Conservation (phyloP, 306 rosid genomes). For the Sophora flavescens region DNA sequence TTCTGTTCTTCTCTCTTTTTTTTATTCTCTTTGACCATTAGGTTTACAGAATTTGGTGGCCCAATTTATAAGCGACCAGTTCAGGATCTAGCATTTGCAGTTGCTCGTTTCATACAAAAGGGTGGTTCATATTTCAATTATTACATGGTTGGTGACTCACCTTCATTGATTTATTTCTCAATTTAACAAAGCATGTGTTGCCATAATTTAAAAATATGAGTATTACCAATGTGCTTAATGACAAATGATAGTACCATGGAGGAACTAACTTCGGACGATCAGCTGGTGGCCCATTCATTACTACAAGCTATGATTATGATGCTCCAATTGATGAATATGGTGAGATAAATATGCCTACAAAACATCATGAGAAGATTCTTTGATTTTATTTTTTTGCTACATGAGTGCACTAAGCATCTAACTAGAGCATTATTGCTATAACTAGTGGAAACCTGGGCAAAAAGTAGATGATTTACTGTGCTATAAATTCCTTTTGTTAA, state of each 20-base stretch:
- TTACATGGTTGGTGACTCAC: conserved; percentile 82
- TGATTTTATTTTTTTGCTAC: conserved; percentile 19
- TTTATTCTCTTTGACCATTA: conserved; percentile 35
- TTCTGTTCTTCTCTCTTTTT: conserved; percentile 16
- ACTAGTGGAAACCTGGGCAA: no score
- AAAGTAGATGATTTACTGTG: neutral
- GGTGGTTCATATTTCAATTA: conserved; percentile 90
- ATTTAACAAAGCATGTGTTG: conserved; percentile 15
- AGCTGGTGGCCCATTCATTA: conserved; percentile 96
- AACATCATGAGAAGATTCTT: conserved; percentile 2
- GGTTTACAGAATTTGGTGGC: conserved; percentile 96
- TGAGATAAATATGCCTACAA: conserved; percentile 51
- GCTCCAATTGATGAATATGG: conserved; percentile 98
- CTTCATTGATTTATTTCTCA: conserved; percentile 42
- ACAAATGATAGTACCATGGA: conserved; percentile 84
- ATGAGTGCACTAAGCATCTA: conserved; percentile 6
- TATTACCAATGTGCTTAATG: conserved; percentile 35
- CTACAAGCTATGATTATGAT: conserved; percentile 95
- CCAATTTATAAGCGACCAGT: conserved; percentile 81
- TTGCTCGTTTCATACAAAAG: conserved; percentile 88
- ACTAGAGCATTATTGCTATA: neutral
- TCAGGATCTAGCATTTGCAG: conserved; percentile 90
- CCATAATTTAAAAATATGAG: conserved; percentile 23
- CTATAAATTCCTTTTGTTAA: neutral
- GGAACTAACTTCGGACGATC: conserved; percentile 98